Evolutionary conservation across 1,284 basidiomycete species (phyloP), one percentile per base, ranked within the genome.

Genomic region (Cerrena zonata): DNA sequence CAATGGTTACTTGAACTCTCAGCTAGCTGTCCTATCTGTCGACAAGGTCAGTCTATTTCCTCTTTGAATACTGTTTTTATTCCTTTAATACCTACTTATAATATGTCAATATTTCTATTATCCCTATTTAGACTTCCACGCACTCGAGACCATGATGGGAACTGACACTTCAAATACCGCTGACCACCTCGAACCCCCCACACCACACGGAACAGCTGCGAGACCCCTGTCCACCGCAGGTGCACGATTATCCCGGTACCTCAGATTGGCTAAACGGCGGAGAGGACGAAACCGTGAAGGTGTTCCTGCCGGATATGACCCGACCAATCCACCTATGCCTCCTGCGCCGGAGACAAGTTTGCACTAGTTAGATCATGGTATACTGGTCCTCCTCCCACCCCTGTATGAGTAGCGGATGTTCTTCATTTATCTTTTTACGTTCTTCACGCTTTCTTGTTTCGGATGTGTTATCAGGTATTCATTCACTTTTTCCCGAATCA

Each of bases 1-100:
- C 88, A 84, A 34, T 92, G 92, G 92, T 71, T 96, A 42, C 75
- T 95, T 37, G 84, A 92, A 58, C 77, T 94, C n/a, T 92, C 91
- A 0, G 86, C 84, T 54, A 88, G 88, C 45, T 96, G 93, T 67
- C 93, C 93, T 2, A 78, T 96, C 39, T 96, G 93, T 66, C 79
- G 93, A 58, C 86, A 93, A 69, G 90, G 90, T 90, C 57, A 54
- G 78, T 64, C 4, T 15, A 36, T 18, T 21, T 10, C 26, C 26
- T 41, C 27, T 39, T 12, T 36, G 26, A 26, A 40, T n/a, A n/a
- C n/a, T n/a, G n/a, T n/a, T n/a, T n/a, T 47, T 19, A 30, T 48
- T 24, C 39, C 19, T 41, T 7, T 41, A 7, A n/a, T n/a, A n/a
- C n/a, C n/a, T n/a, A n/a, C n/a, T n/a, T n/a, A n/a, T n/a, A n/a